Evolutionary conservation across 2,329 filamentous ascomycete genomes (phyloP).

Genomic region (Corinectria fuckeliana): DNA sequence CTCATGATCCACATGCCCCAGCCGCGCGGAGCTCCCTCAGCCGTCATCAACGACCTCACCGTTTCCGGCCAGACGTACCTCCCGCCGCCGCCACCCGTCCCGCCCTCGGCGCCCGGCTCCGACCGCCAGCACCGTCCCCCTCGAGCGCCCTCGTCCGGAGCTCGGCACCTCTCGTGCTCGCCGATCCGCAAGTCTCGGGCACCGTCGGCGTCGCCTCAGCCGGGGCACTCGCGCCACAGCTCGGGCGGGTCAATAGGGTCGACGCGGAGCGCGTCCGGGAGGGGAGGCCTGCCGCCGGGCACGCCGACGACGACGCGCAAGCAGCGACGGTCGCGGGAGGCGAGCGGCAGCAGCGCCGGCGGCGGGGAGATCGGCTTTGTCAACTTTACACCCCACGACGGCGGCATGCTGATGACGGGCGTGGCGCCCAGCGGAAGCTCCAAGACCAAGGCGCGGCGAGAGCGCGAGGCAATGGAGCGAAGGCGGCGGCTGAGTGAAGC

Average conservation of each 20-base stretch:
- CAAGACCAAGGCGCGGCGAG: conserved; percentile 92
- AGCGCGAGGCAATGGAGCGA: conserved; percentile 85
- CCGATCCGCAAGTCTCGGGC: conserved; percentile 52
- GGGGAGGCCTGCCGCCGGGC: conserved; percentile 46
- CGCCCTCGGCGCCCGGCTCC: conserved; percentile 30
- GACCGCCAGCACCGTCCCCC: conserved; percentile 55
- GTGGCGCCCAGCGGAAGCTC: conserved; percentile 90
- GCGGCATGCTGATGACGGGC: conserved; percentile 79
- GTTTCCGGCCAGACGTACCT: conserved; percentile 46
- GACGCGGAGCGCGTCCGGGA: conserved; percentile 45
- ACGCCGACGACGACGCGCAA: conserved; percentile 50
- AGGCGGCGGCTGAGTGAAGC: conserved; percentile 71
- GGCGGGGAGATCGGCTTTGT: conserved; percentile 69
- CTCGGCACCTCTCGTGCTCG: conserved; percentile 53
- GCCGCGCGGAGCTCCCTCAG: conserved; percentile 44
- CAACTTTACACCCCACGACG: conserved; percentile 87
- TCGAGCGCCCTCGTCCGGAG: conserved; percentile 60
- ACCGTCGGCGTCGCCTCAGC: conserved; percentile 50
- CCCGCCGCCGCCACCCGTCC: conserved; percentile 41
- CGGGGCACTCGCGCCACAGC: conserved; percentile 48
- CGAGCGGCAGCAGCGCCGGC: conserved; percentile 39
- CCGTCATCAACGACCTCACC: conserved; percentile 45
- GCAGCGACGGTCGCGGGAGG: conserved; percentile 47
- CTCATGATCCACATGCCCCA: conserved; percentile 64
- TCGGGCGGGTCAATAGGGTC: conserved; percentile 48